Percentiles rank a stretch among this genome's conserved stretches.
These are phyloP conservation scores for Pseudogymnoascus sp. DNA, from an alignment of 2,329 filamentous ascomycete genomes.

Conservation along the genomic window DNA sequence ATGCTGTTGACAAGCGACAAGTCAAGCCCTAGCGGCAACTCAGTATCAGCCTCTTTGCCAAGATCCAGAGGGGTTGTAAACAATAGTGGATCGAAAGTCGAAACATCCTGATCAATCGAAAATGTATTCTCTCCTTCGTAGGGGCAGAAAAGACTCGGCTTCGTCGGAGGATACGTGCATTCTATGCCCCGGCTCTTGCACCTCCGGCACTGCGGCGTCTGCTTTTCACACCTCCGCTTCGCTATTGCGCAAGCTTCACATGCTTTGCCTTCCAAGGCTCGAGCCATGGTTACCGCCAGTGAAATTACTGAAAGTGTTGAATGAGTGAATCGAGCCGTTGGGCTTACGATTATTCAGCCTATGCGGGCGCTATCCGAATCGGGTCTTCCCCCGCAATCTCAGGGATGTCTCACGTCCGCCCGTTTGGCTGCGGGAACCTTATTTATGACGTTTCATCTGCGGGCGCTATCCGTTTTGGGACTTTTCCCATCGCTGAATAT, in stretches of 20 bases:
- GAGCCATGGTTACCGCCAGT: constrained; percentile 5
- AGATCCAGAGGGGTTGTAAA: background rate
- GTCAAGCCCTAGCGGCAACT: background rate
- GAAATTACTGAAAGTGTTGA: background rate
- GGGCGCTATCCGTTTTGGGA: constrained; percentile 3
- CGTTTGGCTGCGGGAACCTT: background rate
- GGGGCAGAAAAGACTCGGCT: constrained; percentile 3
- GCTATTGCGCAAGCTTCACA: constrained; percentile 14
- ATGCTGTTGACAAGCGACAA: background rate
- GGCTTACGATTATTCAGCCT: background rate
- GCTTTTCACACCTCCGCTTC: constrained; percentile 17
- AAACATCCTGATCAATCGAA: background rate
- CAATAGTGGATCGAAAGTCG: background rate
- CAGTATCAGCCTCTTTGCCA: background rate
- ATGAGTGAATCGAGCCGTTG: background rate
- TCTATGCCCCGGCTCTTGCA: constrained; percentile 12
- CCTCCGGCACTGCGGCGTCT: constrained; percentile 14
- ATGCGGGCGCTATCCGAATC: background rate
- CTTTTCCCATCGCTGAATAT: background rate
- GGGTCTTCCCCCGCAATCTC: background rate
- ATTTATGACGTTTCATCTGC: background rate
- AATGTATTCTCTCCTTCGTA: background rate
- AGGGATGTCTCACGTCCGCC: background rate
- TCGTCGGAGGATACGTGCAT: constrained; percentile 16
- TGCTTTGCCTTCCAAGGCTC: constrained; percentile 12